Percentiles rank a stretch among this genome's conserved stretches.
Evolutionary conservation across 1,284 basidiomycete species (phyloP).

Genomic region (Sutorius eximius): DNA sequence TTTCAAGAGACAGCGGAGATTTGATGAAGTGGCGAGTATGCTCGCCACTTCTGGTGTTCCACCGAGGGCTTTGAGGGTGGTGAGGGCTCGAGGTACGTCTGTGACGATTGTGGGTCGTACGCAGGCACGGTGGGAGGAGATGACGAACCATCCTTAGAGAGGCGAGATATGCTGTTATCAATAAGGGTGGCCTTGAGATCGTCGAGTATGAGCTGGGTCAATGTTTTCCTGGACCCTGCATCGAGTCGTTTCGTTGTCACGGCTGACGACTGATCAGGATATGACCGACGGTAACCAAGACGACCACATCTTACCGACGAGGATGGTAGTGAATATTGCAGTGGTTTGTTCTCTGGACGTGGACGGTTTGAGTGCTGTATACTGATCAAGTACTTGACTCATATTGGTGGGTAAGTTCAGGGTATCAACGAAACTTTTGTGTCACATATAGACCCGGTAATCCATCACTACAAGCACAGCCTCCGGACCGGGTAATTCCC

Average conservation of each 20-base stretch:
- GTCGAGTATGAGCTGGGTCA: constrained; percentile 56
- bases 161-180: constrained; percentile 41
- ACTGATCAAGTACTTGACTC: constrained; percentile 18
- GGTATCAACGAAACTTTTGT: not conserved
- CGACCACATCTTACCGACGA: constrained; percentile 13
- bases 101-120: constrained; percentile 3
- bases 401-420: constrained; percentile 13
- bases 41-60: constrained; percentile 70
- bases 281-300: constrained; percentile 4
- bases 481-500: constrained; percentile 17
- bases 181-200: constrained; percentile 51
- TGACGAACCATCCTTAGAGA: constrained; percentile 52
- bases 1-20: constrained; percentile 53
- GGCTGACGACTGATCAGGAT: constrained; percentile 13
- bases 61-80: constrained; percentile 75
- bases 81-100: constrained; percentile 66
- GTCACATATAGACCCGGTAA: not conserved
- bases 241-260: constrained; percentile 28
- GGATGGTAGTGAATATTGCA: constrained; percentile 13
- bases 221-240: constrained; percentile 42
- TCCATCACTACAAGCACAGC: constrained; percentile 18
- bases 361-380: constrained; percentile 17
- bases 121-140: constrained; percentile 10
- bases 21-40: constrained; percentile 54
- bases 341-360: constrained; percentile 8